phyloP scores from a whole-genome alignment of 2,329 filamentous ascomycete species.

The Apiospora saccharicola region DNA sequence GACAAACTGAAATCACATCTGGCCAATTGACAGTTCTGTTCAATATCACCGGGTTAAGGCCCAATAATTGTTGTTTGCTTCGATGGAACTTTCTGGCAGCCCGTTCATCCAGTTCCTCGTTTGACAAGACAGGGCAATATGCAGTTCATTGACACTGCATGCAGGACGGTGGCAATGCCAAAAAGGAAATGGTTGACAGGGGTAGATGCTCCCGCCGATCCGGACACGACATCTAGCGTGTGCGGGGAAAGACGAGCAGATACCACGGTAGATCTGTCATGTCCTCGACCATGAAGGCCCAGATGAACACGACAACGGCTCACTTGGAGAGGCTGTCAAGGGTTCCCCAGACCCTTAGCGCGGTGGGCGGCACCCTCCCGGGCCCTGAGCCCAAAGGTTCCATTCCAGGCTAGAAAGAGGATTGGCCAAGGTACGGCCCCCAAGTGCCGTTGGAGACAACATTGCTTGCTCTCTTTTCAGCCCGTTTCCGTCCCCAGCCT shows the following conservation, averaged over 20 bases:
- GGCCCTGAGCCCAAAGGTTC: neutral
- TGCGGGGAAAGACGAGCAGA: neutral
- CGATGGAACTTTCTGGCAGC: no score
- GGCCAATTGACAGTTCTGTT: neutral
- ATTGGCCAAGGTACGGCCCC: neutral
- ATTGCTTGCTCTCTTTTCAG: no score
- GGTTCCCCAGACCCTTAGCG: neutral
- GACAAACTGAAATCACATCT: neutral
- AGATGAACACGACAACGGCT: neutral
- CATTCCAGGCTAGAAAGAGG: neutral
- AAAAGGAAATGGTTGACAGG: neutral
- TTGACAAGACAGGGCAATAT: neutral
- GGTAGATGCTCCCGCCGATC: neutral
- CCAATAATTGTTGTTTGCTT: no score
- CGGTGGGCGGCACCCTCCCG: neutral
- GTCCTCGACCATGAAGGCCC: neutral
- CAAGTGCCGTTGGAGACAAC: neutral
- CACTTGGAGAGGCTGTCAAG: neutral
- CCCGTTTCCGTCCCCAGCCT: neutral
- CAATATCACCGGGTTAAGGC: neutral
- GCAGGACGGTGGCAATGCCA: neutral
- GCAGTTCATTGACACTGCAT: neutral
- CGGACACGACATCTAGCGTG: neutral
- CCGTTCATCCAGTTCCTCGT: neutral
- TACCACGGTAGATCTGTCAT: constrained; percentile 14